Percentiles rank a stretch among this genome's conserved stretches.
Conservation (phyloP, 2,329 filamentous ascomycete genomes). For the Nannizzia gypsea region DNA sequence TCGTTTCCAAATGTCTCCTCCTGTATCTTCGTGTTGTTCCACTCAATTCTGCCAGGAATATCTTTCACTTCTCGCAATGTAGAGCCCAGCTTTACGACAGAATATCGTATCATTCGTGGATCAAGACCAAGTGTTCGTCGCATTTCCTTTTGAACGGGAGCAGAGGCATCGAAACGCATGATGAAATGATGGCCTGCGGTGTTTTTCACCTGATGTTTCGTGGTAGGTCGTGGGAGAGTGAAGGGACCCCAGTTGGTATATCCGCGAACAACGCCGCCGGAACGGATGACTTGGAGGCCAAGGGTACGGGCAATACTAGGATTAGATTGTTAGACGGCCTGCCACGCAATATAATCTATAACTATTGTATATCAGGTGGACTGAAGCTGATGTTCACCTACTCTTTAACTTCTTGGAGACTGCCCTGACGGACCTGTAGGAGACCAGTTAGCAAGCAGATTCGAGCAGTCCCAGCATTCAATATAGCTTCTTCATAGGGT, state of each 20-base stretch:
- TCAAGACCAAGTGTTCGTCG: conserved; percentile 68
- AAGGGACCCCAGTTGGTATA: conserved; percentile 94
- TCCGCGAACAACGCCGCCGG: conserved; percentile 81
- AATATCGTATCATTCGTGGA: conserved; percentile 78
- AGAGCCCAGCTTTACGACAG: conserved; percentile 71
- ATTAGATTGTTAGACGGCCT: not conserved
- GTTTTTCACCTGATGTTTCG: conserved; percentile 72
- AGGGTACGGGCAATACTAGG: conserved; percentile 74
- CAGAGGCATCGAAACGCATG: conserved; percentile 83
- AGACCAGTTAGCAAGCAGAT: not conserved
- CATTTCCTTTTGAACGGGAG: conserved; percentile 61
- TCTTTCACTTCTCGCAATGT: conserved; percentile 52
- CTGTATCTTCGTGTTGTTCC: conserved; percentile 30
- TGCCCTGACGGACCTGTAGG: conserved; percentile 76
- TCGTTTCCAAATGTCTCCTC: conserved; percentile 8
- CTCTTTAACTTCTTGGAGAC: conserved; percentile 88
- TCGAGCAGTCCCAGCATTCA: not conserved
- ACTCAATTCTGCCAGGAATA: conserved; percentile 44
- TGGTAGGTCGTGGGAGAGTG: conserved; percentile 65
- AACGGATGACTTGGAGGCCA: conserved; percentile 68
- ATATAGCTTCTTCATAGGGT: not conserved
- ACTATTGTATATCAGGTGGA: not conserved
- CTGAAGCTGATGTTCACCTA: conserved; percentile 32
- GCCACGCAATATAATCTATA: conserved; percentile 5
- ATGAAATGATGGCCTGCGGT: conserved; percentile 90